A percentile compares a stretch with the other conserved stretches of the same genome.
These are phyloP conservation scores for Firmiana major DNA, from an alignment of 345 rosid genomes.

Conservation along the genomic window DNA sequence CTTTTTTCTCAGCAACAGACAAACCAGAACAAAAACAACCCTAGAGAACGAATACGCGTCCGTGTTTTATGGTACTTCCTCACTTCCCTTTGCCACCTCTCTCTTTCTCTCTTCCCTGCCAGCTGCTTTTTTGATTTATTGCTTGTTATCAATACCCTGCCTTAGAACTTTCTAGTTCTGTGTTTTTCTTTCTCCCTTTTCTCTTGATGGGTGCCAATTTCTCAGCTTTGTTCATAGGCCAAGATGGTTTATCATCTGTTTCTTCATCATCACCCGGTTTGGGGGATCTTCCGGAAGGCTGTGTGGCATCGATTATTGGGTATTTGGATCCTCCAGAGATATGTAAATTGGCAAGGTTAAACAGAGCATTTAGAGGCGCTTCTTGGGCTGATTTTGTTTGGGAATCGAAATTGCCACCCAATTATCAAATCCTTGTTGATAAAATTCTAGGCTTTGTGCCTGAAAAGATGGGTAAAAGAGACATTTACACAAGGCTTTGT, in stretches of 20 bases:
- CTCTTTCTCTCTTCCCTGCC: neutral
- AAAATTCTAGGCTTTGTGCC: slow-evolving; percentile 45
- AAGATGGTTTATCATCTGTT: slow-evolving; percentile 17
- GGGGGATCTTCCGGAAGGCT: slow-evolving; percentile 81
- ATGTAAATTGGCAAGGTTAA: slow-evolving; percentile 63
- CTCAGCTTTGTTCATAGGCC: slow-evolving; percentile 33
- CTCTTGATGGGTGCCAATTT: slow-evolving; percentile 62
- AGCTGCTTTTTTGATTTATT: neutral
- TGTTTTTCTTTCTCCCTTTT: slow-evolving; percentile 3
- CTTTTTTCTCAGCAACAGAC: slow-evolving; percentile 3
- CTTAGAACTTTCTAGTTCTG: slow-evolving; percentile 4
- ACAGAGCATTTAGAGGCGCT: slow-evolving; percentile 80
- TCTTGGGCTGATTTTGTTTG: slow-evolving; percentile 95
- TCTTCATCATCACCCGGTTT: slow-evolving; percentile 37
- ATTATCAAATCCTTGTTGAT: slow-evolving; percentile 49
- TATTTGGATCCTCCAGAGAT: slow-evolving; percentile 82
- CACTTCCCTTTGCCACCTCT: neutral
- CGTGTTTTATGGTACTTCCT: neutral
- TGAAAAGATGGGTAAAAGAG: slow-evolving; percentile 54
- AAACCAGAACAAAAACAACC: neutral
- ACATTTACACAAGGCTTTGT: slow-evolving; percentile 60
- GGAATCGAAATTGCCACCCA: slow-evolving; percentile 84
- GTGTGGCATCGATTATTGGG: slow-evolving; percentile 63
- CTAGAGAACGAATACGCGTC: slow-evolving; percentile 13
- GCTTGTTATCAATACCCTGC: neutral